These are phyloP conservation scores for Melampsora abietis-canadensis DNA, from an alignment of 1,284 basidiomycete genomes.

Conservation along the genomic window DNA sequence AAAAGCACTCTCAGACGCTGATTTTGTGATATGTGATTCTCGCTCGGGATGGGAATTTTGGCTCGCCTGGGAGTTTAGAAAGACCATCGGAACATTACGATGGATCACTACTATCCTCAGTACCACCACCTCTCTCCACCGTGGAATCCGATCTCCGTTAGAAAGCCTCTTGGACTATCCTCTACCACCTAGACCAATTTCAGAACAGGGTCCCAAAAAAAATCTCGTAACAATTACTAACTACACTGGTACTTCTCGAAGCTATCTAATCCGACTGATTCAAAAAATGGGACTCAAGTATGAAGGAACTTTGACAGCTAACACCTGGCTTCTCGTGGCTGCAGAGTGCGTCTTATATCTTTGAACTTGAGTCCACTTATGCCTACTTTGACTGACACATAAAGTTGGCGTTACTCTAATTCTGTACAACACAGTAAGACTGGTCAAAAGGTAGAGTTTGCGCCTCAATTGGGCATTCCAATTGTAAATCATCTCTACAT, in stretches of 20 bases:
- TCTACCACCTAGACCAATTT: constrained; percentile 3
- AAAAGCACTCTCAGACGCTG: constrained; percentile 1
- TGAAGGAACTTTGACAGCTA: constrained; percentile 4
- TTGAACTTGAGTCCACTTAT: not conserved
- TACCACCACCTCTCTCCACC: constrained; percentile 2
- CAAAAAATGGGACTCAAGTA: constrained; percentile 28
- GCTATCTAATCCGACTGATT: constrained; percentile 20
- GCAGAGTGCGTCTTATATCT: constrained; percentile 19
- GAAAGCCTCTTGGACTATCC: constrained; percentile 36
- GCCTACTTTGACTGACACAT: not conserved
- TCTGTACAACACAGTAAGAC: constrained; percentile 14
- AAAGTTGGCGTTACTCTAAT: not conserved
- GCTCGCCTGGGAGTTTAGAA: constrained; percentile 12
- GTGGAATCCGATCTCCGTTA: constrained; percentile 18
- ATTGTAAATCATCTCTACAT: constrained; percentile 41
- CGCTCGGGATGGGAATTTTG: constrained; percentile 39
- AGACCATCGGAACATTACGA: constrained; percentile 22
- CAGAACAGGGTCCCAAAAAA: not conserved
- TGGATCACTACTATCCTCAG: constrained; percentile 33
- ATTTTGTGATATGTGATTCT: constrained; percentile 23
- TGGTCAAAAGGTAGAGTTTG: constrained; percentile 29
- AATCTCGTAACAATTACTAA: constrained; percentile 33
- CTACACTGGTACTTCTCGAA: constrained; percentile 19
- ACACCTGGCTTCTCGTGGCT: constrained; percentile 23
- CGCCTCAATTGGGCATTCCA: constrained; percentile 15